Conservation (phyloP, 495 filamentous ascomycete species). For the Parathielavia appendiculata region DNA sequence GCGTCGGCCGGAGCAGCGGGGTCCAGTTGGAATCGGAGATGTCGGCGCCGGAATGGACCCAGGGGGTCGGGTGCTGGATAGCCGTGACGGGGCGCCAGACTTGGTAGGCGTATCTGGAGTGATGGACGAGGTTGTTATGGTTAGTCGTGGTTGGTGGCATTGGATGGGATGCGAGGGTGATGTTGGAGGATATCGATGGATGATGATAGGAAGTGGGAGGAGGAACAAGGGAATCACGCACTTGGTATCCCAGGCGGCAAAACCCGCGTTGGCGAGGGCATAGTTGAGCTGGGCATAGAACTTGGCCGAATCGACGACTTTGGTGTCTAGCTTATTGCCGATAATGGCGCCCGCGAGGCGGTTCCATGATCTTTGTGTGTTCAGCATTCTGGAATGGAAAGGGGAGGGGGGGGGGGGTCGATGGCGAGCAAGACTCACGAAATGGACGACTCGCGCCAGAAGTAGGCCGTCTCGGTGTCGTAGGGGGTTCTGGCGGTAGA, state of each 20-base stretch:
- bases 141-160: no score
- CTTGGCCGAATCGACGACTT: conserved; percentile 30
- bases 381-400: not conserved
- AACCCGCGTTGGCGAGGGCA: conserved; percentile 36
- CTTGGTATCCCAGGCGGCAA: conserved; percentile 33
- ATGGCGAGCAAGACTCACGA: conserved; percentile 27
- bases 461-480: conserved; percentile 33
- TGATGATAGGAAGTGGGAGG: not conserved
- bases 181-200: no score
- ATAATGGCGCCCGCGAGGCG: conserved; percentile 31
- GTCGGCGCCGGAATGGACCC: conserved; percentile 20
- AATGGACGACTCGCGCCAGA: conserved; percentile 34
- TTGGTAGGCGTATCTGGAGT: conserved; percentile 23
- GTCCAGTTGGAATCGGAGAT: conserved; percentile 28
- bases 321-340: conserved; percentile 22
- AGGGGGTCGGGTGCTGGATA: conserved; percentile 26
- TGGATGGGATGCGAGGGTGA: no score
- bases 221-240: not conserved
- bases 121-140: not conserved
- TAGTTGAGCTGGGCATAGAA: conserved; percentile 37
- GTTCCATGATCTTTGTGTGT: conserved; percentile 28
- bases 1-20: conserved; percentile 33
- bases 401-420: not conserved
- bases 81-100: conserved; percentile 35
- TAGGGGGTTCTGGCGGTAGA: conserved; percentile 23